Percentiles rank a stretch among this genome's conserved stretches.
phyloP scores from a whole-genome alignment of 129 eudicot species.

The Tanacetum coccineum region DNA sequence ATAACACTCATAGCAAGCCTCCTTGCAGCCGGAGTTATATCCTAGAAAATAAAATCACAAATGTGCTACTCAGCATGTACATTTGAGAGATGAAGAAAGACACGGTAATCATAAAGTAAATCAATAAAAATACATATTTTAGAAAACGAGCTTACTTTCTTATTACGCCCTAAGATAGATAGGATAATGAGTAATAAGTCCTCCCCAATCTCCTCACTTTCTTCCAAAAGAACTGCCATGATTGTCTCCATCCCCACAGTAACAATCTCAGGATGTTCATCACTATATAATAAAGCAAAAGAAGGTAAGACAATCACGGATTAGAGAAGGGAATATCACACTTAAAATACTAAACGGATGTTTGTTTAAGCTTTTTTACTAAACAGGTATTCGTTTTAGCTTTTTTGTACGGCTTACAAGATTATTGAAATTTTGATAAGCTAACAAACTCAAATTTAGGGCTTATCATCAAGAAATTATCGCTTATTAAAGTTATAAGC shows the following conservation, averaged over 20 bases:
- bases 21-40: constrained; percentile 55
- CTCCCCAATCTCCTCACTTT: constrained; percentile 84
- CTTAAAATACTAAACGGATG: too few relatives aligned
- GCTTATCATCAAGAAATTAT: too few relatives aligned
- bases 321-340: too few relatives aligned
- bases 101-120: constrained; percentile 7
- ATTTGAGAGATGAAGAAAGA: background rate
- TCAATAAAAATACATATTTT: background rate
- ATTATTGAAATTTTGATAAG: too few relatives aligned
- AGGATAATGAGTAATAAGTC: constrained; percentile 62
- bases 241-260: constrained; percentile 76
- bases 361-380: too few relatives aligned
- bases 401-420: too few relatives aligned
- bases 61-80: background rate
- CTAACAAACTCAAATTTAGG: too few relatives aligned
- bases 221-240: constrained; percentile 87
- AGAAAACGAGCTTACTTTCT: constrained; percentile 39
- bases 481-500: too few relatives aligned
- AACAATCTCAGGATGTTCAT: constrained; percentile 71
- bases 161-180: constrained; percentile 72
- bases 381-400: too few relatives aligned
- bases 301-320: background rate
- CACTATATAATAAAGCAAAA: constrained; percentile 41
- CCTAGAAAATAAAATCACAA: constrained; percentile 44
- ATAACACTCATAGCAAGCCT: constrained; percentile 87